Evolutionary conservation across 2,329 filamentous ascomycete genomes (phyloP).

Genomic region (Colletotrichum australisinense): DNA sequence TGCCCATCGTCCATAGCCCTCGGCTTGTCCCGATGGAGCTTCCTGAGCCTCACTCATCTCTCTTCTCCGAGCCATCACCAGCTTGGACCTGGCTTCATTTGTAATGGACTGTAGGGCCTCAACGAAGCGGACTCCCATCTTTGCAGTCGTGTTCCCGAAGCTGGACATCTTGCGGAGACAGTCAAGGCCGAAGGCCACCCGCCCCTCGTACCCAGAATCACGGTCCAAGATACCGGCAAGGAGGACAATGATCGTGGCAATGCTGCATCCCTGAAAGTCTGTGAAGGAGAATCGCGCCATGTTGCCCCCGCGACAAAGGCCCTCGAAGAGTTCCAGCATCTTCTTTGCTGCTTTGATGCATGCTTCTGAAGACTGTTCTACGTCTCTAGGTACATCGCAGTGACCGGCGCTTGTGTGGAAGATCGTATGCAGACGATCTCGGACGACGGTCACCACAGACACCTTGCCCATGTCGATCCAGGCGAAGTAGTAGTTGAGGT

Average conservation of each 20-base stretch:
- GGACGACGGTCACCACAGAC: conserved; percentile 45
- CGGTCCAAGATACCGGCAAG: conserved; percentile 48
- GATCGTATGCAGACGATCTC: conserved; percentile 39
- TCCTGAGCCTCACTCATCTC: background rate
- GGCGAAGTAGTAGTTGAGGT: conserved; percentile 50
- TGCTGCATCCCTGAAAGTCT: conserved; percentile 52
- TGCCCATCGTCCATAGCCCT: conserved; percentile 38
- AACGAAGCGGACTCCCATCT: conserved; percentile 41
- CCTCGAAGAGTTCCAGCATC: conserved; percentile 46
- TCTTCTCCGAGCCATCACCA: conserved; percentile 1
- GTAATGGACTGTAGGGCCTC: conserved; percentile 40
- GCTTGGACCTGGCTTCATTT: conserved; percentile 38
- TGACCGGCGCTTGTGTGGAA: conserved; percentile 26
- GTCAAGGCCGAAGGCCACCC: conserved; percentile 44
- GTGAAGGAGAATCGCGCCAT: conserved; percentile 51
- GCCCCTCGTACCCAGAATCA: conserved; percentile 44
- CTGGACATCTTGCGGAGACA: conserved; percentile 48
- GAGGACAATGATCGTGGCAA: conserved; percentile 48
- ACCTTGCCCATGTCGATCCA: conserved; percentile 51
- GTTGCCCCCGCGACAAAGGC: conserved; percentile 41
- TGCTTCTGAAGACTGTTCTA: conserved; percentile 38
- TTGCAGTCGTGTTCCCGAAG: conserved; percentile 43
- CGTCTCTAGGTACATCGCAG: conserved; percentile 13
- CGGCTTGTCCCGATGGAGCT: background rate
- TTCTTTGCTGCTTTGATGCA: conserved; percentile 47